Conservation (phyloP, 805 yeast species). For the Metschnikowia henanensis region DNA sequence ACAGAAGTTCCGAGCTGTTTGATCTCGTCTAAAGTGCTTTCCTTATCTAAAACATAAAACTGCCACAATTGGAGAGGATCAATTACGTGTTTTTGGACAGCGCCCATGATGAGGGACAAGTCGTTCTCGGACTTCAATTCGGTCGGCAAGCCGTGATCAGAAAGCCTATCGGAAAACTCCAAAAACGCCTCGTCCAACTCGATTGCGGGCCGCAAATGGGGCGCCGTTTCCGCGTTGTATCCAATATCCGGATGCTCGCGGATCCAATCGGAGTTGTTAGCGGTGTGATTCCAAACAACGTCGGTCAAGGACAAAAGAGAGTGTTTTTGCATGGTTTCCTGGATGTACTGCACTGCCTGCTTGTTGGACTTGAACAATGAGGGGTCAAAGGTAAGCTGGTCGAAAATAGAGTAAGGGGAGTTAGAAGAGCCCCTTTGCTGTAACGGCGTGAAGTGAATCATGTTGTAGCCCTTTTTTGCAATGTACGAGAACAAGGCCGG, state of each 20-base stretch:
- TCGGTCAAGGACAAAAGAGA: conserved; percentile 81
- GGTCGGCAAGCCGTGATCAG: conserved; percentile 60
- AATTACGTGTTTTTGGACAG: conserved; percentile 66
- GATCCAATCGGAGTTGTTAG: conserved; percentile 86
- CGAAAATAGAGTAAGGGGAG: conserved; percentile 91
- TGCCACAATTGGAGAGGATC: conserved; percentile 79
- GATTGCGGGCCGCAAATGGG: conserved; percentile 82
- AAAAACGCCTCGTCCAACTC: conserved; percentile 74
- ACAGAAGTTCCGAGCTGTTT: conserved; percentile 34
- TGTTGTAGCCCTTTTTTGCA: conserved; percentile 79
- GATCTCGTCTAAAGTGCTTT: conserved; percentile 38
- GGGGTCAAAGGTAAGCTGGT: conserved; percentile 80
- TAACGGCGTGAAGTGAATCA: conserved; percentile 95
- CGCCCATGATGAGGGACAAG: conserved; percentile 60
- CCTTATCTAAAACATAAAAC: conserved; percentile 71
- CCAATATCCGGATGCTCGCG: conserved; percentile 88
- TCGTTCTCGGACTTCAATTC: conserved; percentile 52
- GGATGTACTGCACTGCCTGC: conserved; percentile 55
- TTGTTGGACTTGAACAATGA: conserved; percentile 51
- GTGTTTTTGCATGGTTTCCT: conserved; percentile 49
- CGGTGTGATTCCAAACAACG: conserved; percentile 94
- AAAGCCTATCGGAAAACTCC: conserved; percentile 61
- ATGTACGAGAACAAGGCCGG: conserved; percentile 59
- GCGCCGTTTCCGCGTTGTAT: conserved; percentile 82
- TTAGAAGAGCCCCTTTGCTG: conserved; percentile 87